Conservation (phyloP, 345 rosid species). For the Bruguiera sexangula region DNA sequence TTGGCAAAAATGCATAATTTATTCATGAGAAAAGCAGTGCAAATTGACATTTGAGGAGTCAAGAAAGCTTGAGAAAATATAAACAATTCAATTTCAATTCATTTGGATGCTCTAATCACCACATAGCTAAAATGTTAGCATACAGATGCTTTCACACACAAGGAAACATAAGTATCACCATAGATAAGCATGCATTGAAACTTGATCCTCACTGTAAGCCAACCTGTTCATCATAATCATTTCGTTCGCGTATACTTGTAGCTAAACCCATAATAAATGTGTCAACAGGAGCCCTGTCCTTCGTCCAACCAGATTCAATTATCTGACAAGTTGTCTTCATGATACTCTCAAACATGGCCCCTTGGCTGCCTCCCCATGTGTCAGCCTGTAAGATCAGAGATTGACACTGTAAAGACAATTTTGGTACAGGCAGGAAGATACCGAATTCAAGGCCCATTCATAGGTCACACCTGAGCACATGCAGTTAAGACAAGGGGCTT, state of each 20-base stretch:
- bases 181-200: neutral
- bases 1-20: conserved; percentile 8
- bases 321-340: conserved; percentile 78
- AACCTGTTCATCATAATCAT: conserved; percentile 92
- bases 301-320: conserved; percentile 91
- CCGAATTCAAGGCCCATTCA: conserved; percentile 13
- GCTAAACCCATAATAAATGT: conserved; percentile 91
- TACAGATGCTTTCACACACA: neutral
- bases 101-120: neutral
- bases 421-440: neutral
- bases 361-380: conserved; percentile 68
- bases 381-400: conserved; percentile 60
- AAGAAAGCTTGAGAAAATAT: too few species aligned
- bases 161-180: neutral
- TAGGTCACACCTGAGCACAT: conserved; percentile 71
- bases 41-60: neutral
- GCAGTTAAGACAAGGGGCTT: conserved; percentile 82
- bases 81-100: too few species aligned
- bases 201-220: conserved; percentile 6
- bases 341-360: conserved; percentile 79
- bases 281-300: conserved; percentile 94
- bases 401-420: conserved; percentile 6
- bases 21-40: neutral
- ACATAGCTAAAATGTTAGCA: neutral
- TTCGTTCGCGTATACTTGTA: conserved; percentile 82